Percentiles rank a stretch among this genome's conserved stretches.
These are phyloP conservation scores for Vanderwaltozyma yarrowii DNA, from an alignment of 805 yeast genomes.

Conservation along the genomic window DNA sequence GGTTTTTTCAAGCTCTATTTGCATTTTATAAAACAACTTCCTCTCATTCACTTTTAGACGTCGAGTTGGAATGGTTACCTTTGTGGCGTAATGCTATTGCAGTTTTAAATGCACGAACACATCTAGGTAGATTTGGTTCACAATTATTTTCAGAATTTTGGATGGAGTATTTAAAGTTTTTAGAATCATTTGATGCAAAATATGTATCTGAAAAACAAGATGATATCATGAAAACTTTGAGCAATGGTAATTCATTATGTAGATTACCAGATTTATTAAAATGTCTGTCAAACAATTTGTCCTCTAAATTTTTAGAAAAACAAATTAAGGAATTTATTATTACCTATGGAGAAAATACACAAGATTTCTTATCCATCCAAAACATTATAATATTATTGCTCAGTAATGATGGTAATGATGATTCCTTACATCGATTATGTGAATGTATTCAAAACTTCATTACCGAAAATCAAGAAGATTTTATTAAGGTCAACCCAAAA, in stretches of 20 bases:
- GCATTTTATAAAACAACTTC: conserved; percentile 12
- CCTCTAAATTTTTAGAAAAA: conserved; percentile 8
- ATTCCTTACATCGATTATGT: conserved; percentile 9
- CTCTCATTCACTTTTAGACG: conserved; percentile 11
- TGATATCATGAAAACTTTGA: conserved; percentile 12
- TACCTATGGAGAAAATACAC: neutral
- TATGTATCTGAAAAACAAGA: conserved; percentile 1
- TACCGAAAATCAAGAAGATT: neutral
- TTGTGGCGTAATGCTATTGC: conserved; percentile 24
- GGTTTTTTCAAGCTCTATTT: conserved; percentile 33
- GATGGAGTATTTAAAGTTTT: conserved; percentile 15
- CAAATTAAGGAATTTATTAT: conserved; percentile 6
- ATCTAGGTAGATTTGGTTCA: conserved; percentile 25
- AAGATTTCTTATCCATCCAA: conserved; percentile 2
- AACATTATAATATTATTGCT: conserved; percentile 9
- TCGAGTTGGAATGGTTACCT: conserved; percentile 15
- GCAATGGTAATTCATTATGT: conserved; percentile 10
- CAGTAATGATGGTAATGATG: conserved; percentile 8
- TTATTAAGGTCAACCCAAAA: neutral
- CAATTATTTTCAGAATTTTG: conserved; percentile 27
- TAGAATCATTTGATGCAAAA: neutral
- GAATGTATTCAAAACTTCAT: conserved; percentile 5
- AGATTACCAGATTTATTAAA: conserved; percentile 12
- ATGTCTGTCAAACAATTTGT: conserved; percentile 11
- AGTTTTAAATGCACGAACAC: conserved; percentile 22